Base-by-base conservation (phyloP, 1,284 basidiomycete genomes). In the Tilletia walkeri region DNA sequence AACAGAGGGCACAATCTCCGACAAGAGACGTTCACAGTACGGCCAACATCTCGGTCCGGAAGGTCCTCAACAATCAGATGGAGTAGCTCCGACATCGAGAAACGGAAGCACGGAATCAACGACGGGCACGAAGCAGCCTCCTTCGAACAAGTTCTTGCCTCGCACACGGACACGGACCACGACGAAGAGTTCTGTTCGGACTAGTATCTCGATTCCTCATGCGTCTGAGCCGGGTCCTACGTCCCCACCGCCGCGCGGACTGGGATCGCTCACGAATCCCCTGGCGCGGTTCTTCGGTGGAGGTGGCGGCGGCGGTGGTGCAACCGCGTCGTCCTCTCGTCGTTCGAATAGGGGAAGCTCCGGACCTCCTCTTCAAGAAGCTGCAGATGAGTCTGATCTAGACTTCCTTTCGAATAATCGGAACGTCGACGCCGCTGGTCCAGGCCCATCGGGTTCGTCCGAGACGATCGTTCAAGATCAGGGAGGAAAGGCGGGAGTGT, bases 221-320 rank as follows among this genome's bases (percentile, higher is more conserved):
- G 59, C 59, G 3, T 16, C 59, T 38, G 30, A 24, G 16, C 59
- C 36, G 36, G 38, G 59, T 5, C 59, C 59, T 36, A 18, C 34
- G 9, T 41, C 59, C 39, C 59, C 59, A 16, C 59, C 59, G 34
- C 36, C 59, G 16, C 34, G 59, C 30, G 59, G 59, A 10, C 59
- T 63, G 18, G 59, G 59, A 14, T 34, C 34, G 16, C 59, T 34
- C 4, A 63, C 59, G 14, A 38, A 14, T n/a, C 59, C 59, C 4
- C 36, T 63, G 36, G 59, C 59, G 34, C 30, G 59, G 36, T 38
- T 63, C 34, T 63, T 63, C n/a, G 59, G 59, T 12, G 59, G 18
- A 24, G 50, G 50, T 7, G 50, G 18, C 7, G 50, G 50, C 6
- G 18, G 18, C 1, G 50, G 50, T 24, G n/a, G 6, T n/a, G 50